Evolutionary conservation across 176 grass and related monocot species (phyloP), one percentile per base, ranked within the genome.

Genomic region (Puya raimondii): DNA sequence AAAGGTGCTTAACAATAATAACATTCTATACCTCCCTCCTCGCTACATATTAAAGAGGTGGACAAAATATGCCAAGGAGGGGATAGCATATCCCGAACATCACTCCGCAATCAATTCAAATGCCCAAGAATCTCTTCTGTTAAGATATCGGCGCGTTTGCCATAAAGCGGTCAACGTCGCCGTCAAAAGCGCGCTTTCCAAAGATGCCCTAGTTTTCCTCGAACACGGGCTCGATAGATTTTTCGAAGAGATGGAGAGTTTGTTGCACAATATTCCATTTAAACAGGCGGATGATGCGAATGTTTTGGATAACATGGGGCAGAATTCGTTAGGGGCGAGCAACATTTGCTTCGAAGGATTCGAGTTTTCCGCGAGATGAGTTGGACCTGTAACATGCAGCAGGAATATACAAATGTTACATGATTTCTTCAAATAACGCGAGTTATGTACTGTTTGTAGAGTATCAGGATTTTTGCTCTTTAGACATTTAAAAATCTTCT

Each of bases 1-100:
- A 6, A 87, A 82, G 61, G 74, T 87, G 67, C 76, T 87, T 64
- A 86, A 82, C 65, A 82, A 87, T 69, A 86, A 86, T 58, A 76
- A 87, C 33, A 75, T 87, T 78, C 76, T 87, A 23, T 73, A 80
- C 63, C 73, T 80, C n/a, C 81, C 64, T 10, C 17, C 47, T 13
- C 69, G 56, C 47, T 84, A 74, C 64, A 69, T 79, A 69, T 22
- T 79, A 54, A 82, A 76, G 58, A 69, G 70, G 51, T 84, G 81
- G 81, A 84, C 64, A 2, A 84, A 79, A 25, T 74, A 63, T 49
- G 81, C 70, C 7, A 84, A 84, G 70, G 75, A 84, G 69, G 76
- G 72, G 53, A 29, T 11, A 67, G 23, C 11, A 58, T 11, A 26
- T 48, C 47, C 27, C 53, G 64, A 47, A 54, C 49, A 48, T 65